Evolutionary conservation across 2,329 filamentous ascomycete species (phyloP).

Genomic region (Calonectria pseudoturangicola): DNA sequence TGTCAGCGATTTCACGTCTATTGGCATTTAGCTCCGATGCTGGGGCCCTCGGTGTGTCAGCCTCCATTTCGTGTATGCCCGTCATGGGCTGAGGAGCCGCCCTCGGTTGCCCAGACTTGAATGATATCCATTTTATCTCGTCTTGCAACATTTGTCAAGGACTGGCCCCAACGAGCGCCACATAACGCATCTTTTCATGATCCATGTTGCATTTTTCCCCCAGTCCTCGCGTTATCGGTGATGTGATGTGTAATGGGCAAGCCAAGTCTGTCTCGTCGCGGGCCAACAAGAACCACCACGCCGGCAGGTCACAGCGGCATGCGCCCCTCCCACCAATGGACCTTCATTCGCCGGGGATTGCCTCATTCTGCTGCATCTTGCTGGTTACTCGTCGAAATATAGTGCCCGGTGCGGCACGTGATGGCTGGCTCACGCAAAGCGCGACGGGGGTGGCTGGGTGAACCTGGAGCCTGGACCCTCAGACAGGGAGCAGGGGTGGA

Average conservation of each 20-base stretch:
- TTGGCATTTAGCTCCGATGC: slow-evolving; percentile 17
- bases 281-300: neutral
- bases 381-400: slow-evolving; percentile 10
- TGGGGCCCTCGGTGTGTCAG: slow-evolving; percentile 10
- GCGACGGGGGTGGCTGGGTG: slow-evolving; percentile 23
- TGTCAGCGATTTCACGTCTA: slow-evolving; percentile 25
- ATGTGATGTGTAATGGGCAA: slow-evolving; percentile 15
- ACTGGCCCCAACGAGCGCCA: neutral
- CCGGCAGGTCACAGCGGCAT: neutral
- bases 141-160: neutral
- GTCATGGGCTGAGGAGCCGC: slow-evolving; percentile 5
- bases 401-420: slow-evolving; percentile 26
- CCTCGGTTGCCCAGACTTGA: slow-evolving; percentile 9
- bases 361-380: slow-evolving; percentile 13
- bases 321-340: neutral
- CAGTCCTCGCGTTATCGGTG: slow-evolving; percentile 13
- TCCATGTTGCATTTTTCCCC: slow-evolving; percentile 16
- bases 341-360: neutral
- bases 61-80: slow-evolving; percentile 16
- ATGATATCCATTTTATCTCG: neutral
- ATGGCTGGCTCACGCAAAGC: slow-evolving; percentile 15
- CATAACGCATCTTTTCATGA: slow-evolving; percentile 5
- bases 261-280: neutral
- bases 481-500: slow-evolving; percentile 21
- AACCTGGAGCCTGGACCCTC: slow-evolving; percentile 27